A percentile compares a stretch with the other conserved stretches of the same genome.
Conservation (phyloP, 1,284 basidiomycete genomes). For the Ganoderma resinaceum region DNA sequence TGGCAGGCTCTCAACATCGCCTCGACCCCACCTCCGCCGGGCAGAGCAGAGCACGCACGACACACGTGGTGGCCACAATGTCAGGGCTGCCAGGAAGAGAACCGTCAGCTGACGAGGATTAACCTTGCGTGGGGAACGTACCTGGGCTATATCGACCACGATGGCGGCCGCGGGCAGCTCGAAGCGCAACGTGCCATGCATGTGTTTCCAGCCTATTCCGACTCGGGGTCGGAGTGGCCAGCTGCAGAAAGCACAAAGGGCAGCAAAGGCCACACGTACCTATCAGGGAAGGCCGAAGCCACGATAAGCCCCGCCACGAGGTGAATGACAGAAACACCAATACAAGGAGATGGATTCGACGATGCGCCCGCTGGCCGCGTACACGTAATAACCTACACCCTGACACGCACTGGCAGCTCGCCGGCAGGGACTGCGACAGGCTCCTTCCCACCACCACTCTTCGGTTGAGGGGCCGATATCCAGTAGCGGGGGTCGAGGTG, state of each 20-base stretch:
- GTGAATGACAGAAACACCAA: neutral
- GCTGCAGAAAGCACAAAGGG: neutral
- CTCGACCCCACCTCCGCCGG: neutral
- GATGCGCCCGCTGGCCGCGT: neutral
- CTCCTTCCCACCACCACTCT: too few relatives aligned
- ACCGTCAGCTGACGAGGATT: neutral
- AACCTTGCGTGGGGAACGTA: neutral
- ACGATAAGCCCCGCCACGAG: neutral
- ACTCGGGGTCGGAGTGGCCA: neutral
- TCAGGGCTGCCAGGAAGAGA: neutral
- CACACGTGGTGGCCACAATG: neutral
- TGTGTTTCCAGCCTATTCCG: too few relatives aligned
- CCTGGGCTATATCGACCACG: neutral
- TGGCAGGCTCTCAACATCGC: neutral
- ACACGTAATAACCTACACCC: slow-evolving; percentile 1
- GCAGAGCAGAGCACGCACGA: neutral
- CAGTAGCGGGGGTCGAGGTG: too few relatives aligned
- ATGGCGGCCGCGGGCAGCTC: neutral
- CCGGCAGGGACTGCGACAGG: too few relatives aligned
- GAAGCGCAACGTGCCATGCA: neutral
- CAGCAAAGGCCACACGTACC: neutral
- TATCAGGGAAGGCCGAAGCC: neutral
- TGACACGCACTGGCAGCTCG: too few relatives aligned
- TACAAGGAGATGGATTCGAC: slow-evolving; percentile 2
- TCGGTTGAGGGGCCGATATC: too few relatives aligned